A percentile compares a stretch with the other conserved stretches of the same genome.
phyloP scores from a whole-genome alignment of 768 basidiomycete genomes.

The Leucogyrophana mollusca region DNA sequence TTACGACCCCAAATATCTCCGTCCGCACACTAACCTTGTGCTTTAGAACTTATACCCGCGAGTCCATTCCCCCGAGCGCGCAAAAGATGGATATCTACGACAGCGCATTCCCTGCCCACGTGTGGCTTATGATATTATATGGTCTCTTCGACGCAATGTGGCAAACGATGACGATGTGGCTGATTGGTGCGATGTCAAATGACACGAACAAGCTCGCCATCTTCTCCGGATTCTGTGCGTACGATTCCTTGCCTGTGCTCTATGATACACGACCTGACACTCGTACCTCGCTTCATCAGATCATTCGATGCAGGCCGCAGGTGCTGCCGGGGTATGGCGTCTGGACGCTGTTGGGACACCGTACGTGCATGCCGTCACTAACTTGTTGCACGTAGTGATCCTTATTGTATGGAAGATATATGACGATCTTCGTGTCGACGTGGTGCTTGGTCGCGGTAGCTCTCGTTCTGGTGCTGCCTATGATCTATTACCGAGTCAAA shows the following conservation, averaged over 20 bases:
- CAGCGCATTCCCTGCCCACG: conserved; percentile 23
- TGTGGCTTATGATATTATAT: conserved; percentile 66
- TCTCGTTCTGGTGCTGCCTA: conserved; percentile 64
- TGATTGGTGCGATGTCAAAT: conserved; percentile 83
- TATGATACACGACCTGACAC: not conserved
- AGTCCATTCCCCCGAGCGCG: conserved; percentile 38
- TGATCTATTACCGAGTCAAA: conserved; percentile 67
- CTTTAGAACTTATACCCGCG: conserved; percentile 55
- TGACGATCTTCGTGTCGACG: conserved; percentile 72
- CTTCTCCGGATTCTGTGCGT: conserved; percentile 76
- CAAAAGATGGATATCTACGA: conserved; percentile 55
- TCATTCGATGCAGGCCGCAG: conserved; percentile 75
- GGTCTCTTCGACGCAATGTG: conserved; percentile 79
- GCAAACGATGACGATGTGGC: conserved; percentile 78
- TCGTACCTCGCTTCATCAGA: conserved; percentile 33
- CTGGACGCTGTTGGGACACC: conserved; percentile 63
- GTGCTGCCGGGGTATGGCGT: conserved; percentile 69
- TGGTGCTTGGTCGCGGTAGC: conserved; percentile 67
- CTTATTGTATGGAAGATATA: conserved; percentile 38
- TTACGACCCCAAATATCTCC: not conserved
- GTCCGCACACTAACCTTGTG: not conserved
- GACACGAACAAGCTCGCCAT: conserved; percentile 75
- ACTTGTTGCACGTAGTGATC: not conserved
- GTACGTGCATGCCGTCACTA: conserved; percentile 39
- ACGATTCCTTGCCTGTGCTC: not conserved